Base-by-base conservation (phyloP, 1,139 yeast species). In the Wickerhamomyces sp. region DNA sequence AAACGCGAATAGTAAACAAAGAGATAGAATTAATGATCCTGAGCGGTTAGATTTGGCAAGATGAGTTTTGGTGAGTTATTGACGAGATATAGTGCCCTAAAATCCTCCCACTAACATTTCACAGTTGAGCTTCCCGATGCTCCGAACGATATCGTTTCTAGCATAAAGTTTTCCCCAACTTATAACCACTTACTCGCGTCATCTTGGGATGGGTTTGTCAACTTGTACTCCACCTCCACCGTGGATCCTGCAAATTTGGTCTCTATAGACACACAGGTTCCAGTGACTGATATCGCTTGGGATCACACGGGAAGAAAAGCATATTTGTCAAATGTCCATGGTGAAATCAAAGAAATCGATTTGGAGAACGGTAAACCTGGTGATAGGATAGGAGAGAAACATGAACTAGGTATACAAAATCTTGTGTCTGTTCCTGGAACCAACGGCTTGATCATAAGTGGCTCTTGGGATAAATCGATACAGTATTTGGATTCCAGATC, bases 391-490 rank as follows among this genome's bases (percentile, higher is more conserved):
- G 40, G 44, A 2, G 15, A 33, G 14, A 25, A n/a, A n/a, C 49
- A 46, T 26, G 9, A 15, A 1, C 10, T 27, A 4, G 54, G 55
- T 0, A 35, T 51, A 7, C 54, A 51, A 17, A 30, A 40, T 0
- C 23, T 50, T 4, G 34, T 39, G 3, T 18, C 36, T 5, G 32
- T 47, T 20, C 42, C 32, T 10, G 27, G 20, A 3, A 34, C 36
- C n/a, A 30, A 16, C 10, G 37, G 38, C 8, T 24, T 40, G 3
- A 15, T 50, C 6, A 39, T 72, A 2, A 66, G 78, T 3, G 78
- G 81, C 2, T 67, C 82, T 0, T 77, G 80, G 70, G 78, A 72
- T 45, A 72, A 71, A 19, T 45, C 62, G 0, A 38, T 80, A 10
- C 70, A 65, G 33, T 55, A 64, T 25, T 49, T 56, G 3, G 75